Base-by-base conservation (phyloP, 2,329 filamentous ascomycete genomes). In the Capronia coronata region DNA sequence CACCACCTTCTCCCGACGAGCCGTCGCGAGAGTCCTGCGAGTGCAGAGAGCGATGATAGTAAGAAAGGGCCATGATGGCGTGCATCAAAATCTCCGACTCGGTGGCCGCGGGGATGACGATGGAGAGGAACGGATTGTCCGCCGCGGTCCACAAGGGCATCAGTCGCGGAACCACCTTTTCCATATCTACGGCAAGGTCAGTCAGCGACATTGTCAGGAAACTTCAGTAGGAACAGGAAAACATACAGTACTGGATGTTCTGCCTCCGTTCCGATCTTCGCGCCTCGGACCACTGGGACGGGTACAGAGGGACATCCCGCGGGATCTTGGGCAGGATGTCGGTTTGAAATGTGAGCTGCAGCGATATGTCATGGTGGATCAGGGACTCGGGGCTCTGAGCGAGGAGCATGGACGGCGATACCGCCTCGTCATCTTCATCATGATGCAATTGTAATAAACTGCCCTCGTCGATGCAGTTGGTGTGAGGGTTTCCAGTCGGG, bases 271-370 rank as follows among this genome's bases (percentile, higher is more conserved):
- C 35, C 14, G 35, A 38, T 21, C 14, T 38, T 13, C 35, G 16
- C 21, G 11, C 14, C 11, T 16, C 35, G 9, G 35, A 38, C 35
- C 35, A 38, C 16, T 10, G 8, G 3, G 14, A 16, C 8, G 35
- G 14, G 10, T 16, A 16, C n/a, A n/a, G n/a, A 11, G 35, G 35
- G 21, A 38, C 10, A 14, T 38, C 35, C 13, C 35, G 21, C 8
- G 35, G 35, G n/a, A 38, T 38, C 14, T 38, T 38, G 16, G 35
- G 35, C 21, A 38, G 18, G 35, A 38, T 38, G n/a, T 38, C 35
- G 16, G 35, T 16, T 18, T 38, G 35, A 38, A 38, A 38, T 11
- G 14, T n/a, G 10, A 38, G 35, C 5, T 38, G 35, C 10, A 16
- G 35, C 21, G 35, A 38, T 9, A 18, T 11, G 11, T 38, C 13